These are phyloP conservation scores for Dactylellina haptotyla DNA, from an alignment of 2,329 filamentous ascomycete genomes.

Conservation along the genomic window DNA sequence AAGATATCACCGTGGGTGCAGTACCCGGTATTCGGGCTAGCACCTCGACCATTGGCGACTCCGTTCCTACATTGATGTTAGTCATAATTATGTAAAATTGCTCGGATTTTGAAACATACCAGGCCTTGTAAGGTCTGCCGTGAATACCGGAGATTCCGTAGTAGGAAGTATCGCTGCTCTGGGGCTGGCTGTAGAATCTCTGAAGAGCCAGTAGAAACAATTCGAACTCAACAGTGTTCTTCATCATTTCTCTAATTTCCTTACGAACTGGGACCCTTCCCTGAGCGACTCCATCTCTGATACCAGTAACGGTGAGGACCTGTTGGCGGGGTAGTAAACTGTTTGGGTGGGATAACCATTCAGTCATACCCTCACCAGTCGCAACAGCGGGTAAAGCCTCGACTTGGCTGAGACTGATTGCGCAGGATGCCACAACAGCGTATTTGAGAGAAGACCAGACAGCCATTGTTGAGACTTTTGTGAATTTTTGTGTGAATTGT, in stretches of 20 bases:
- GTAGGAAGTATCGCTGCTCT: constrained; percentile 74
- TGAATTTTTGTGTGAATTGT: background rate
- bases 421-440: constrained; percentile 28
- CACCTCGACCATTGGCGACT: background rate
- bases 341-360: background rate
- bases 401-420: constrained; percentile 14
- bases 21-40: constrained; percentile 18
- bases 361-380: background rate
- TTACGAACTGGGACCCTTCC: constrained; percentile 28
- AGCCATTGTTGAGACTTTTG: constrained; percentile 20
- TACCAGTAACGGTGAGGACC: constrained; percentile 21
- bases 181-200: constrained; percentile 75
- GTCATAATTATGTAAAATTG: background rate
- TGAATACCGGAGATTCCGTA: constrained; percentile 88
- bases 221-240: constrained; percentile 62
- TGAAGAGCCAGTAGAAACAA: constrained; percentile 79
- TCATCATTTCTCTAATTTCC: constrained; percentile 33
- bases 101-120: constrained; percentile 6
- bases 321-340: constrained; percentile 8
- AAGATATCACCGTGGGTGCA: constrained; percentile 24
- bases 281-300: constrained; percentile 17
- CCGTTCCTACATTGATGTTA: no score
- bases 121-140: constrained; percentile 63
- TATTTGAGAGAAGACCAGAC: constrained; percentile 45
- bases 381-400: constrained; percentile 11